Conservation (phyloP, 768 basidiomycete species). For the Pisolithus marmoratus region DNA sequence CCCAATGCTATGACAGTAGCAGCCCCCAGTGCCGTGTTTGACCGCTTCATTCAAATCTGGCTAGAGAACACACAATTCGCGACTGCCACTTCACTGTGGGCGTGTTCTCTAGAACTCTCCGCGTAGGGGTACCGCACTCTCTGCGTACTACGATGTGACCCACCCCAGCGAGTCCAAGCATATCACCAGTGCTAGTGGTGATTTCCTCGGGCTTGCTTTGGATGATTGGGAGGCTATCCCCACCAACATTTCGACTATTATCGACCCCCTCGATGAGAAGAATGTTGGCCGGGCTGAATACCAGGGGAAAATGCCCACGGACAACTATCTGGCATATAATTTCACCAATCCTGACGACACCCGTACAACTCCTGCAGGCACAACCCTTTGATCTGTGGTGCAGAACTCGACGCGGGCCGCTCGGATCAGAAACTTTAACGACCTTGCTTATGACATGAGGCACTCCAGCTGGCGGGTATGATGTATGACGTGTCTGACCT, state of each 20-base stretch:
- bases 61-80: slow-evolving; percentile 58
- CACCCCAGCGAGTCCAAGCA: slow-evolving; percentile 65
- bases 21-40: slow-evolving; percentile 38
- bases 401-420: slow-evolving; percentile 34
- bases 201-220: slow-evolving; percentile 45
- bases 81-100: slow-evolving; percentile 19
- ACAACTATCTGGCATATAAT: slow-evolving; percentile 41
- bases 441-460: slow-evolving; percentile 49
- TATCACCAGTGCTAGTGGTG: slow-evolving; percentile 41
- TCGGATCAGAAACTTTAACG: slow-evolving; percentile 54
- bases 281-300: slow-evolving; percentile 57
- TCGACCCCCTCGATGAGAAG: slow-evolving; percentile 55
- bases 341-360: slow-evolving; percentile 27
- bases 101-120: slow-evolving; percentile 33
- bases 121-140: slow-evolving; percentile 44
- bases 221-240: slow-evolving; percentile 34
- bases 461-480: neutral
- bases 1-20: slow-evolving; percentile 29
- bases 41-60: slow-evolving; percentile 32
- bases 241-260: slow-evolving; percentile 47
- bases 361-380: slow-evolving; percentile 54
- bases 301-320: slow-evolving; percentile 52
- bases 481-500: neutral
- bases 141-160: slow-evolving; percentile 43
- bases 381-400: slow-evolving; percentile 46